Percentiles rank a stretch among this genome's conserved stretches.
Conservation (phyloP, 179 eudicot species). For the Heliamphora ciliata region DNA sequence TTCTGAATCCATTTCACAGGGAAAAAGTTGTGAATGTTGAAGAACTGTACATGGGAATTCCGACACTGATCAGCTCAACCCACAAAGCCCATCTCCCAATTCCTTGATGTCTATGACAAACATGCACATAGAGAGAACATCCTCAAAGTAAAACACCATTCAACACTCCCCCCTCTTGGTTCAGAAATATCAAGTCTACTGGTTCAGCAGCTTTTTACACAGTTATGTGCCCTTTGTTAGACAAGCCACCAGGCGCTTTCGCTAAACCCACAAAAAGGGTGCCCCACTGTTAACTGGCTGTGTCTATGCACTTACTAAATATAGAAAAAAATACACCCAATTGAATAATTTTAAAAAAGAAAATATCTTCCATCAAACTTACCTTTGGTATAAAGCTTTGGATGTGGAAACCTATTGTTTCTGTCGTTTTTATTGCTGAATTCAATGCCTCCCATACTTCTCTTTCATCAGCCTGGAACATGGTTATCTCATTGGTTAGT, state of each 20-base stretch:
- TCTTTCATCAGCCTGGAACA: slow-evolving; percentile 41
- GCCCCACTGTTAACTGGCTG: not conserved
- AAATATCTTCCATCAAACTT: slow-evolving; percentile 11
- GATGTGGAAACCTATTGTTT: slow-evolving; percentile 40
- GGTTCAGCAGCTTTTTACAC: not conserved
- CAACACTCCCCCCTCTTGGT: not conserved
- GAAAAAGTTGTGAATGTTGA: not conserved
- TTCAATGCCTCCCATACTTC: slow-evolving; percentile 50
- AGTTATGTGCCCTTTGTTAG: not conserved
- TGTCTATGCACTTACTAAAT: not conserved
- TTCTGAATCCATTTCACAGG: slow-evolving; percentile 8
- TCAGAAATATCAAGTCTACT: not conserved
- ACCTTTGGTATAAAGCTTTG: slow-evolving; percentile 53
- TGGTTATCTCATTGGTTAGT: slow-evolving; percentile 17
- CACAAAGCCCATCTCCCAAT: not conserved
- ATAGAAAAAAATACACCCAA: not conserved
- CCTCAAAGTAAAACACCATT: not conserved
- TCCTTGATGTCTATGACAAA: not conserved
- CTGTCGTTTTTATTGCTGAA: slow-evolving; percentile 50
- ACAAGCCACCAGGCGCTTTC: not conserved
- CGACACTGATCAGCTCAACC: not conserved
- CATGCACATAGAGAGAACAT: not conserved
- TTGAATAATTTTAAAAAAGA: not conserved
- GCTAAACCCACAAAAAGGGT: not conserved
- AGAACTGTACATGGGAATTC: not conserved